Evolutionary conservation across 164 flowering plant species (phyloP).

Genomic region (Nymphaea thermarum): DNA sequence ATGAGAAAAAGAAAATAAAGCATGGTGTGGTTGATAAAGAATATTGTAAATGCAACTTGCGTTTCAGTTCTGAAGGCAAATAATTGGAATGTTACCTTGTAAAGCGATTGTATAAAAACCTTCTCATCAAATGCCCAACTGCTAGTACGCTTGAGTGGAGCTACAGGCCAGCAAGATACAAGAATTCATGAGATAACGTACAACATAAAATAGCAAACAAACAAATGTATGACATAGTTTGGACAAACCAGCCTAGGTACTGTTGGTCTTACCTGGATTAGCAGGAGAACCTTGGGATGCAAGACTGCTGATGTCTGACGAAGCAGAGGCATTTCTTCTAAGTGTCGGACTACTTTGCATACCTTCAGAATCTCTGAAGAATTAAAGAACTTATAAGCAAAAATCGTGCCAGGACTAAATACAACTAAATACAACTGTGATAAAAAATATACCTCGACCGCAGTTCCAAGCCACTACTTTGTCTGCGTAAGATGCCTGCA

Average conservation of each 20-base stretch:
- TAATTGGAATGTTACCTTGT: constrained; percentile 37
- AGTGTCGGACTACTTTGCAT: constrained; percentile 33
- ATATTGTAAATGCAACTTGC: too few relatives aligned
- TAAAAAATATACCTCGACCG: constrained; percentile 34
- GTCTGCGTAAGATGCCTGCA: constrained; percentile 67
- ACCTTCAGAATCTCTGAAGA: constrained; percentile 38
- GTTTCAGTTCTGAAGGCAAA: too few relatives aligned
- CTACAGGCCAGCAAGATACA: constrained; percentile 19
- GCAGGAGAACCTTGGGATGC: constrained; percentile 26
- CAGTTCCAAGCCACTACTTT: constrained; percentile 63
- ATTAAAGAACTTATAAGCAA: background rate
- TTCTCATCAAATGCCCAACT: constrained; percentile 91
- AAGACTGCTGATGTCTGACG: constrained; percentile 46
- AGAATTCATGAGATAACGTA: background rate
- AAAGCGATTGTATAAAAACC: constrained; percentile 69
- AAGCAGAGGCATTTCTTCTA: constrained; percentile 71
- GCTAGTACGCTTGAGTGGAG: constrained; percentile 58
- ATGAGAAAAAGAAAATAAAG: background rate
- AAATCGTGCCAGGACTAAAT: background rate
- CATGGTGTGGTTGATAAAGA: too few relatives aligned
- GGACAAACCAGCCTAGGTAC: background rate
- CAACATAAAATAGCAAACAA: too few relatives aligned
- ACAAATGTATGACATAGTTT: too few relatives aligned
- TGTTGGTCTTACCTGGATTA: constrained; percentile 41
- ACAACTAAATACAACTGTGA: too few relatives aligned